Conservation (phyloP, 345 rosid genomes). For the Gossypium longicalyx region DNA sequence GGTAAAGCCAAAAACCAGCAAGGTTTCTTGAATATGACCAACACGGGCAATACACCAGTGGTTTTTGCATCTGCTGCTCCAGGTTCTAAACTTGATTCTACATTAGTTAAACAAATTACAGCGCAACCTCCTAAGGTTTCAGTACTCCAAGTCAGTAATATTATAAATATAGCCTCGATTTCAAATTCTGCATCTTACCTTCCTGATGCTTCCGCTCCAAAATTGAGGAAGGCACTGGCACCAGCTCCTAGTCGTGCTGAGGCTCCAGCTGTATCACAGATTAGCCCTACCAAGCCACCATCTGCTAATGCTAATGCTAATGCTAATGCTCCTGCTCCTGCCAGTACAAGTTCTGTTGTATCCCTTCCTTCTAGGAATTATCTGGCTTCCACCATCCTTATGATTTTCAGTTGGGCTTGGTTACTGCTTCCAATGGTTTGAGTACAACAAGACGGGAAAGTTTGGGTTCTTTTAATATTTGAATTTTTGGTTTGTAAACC, state of each 20-base stretch:
- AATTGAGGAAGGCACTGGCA: background rate
- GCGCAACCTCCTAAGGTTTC: constrained; percentile 6
- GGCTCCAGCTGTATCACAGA: background rate
- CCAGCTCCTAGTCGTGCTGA: background rate
- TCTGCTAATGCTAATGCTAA: background rate
- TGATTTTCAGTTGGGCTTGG: background rate
- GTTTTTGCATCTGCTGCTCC: constrained; percentile 1
- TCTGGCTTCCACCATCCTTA: background rate
- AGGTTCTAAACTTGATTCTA: background rate
- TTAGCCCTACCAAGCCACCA: background rate
- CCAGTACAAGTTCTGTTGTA: background rate
- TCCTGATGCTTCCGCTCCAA: constrained; percentile 5
- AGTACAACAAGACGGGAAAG: background rate
- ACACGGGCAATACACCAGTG: background rate
- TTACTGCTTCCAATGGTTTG: background rate
- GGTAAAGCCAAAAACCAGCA: background rate
- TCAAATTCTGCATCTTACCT: background rate
- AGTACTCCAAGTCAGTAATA: background rate
- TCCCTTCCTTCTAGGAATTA: background rate
- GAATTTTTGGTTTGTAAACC: background rate
- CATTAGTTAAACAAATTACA: background rate
- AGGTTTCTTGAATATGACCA: background rate
- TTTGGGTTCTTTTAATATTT: constrained; percentile 6
- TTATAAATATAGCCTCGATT: background rate
- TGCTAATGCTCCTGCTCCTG: background rate